phyloP scores from a whole-genome alignment of 179 eudicot genomes.

The Monotropa hypopitys region DNA sequence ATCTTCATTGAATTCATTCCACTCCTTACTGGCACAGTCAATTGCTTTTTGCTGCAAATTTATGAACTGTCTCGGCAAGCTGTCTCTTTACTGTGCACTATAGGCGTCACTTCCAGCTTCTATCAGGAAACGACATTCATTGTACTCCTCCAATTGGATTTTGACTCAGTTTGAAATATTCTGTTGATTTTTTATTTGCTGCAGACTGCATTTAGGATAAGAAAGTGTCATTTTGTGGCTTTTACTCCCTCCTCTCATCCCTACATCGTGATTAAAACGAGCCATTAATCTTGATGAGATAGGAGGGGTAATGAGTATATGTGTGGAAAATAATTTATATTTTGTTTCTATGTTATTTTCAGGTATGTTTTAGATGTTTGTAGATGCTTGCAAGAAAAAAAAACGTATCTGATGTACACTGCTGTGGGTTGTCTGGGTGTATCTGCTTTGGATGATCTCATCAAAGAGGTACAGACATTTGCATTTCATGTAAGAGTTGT shows the following conservation, averaged over 20 bases:
- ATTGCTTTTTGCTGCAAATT: not conserved
- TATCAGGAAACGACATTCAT: not conserved
- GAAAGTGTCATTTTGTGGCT: not conserved
- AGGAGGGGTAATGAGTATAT: not conserved
- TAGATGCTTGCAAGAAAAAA: constrained; percentile 59
- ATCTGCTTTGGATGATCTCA: constrained; percentile 67
- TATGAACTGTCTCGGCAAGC: not conserved
- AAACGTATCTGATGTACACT: constrained; percentile 62
- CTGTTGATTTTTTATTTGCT: not conserved
- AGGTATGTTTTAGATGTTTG: constrained; percentile 75
- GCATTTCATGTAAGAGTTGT: not conserved
- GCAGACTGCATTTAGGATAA: not conserved
- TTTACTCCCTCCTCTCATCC: not conserved
- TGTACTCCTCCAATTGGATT: not conserved
- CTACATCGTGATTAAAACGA: not conserved
- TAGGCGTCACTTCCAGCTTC: not conserved
- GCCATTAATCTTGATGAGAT: not conserved
- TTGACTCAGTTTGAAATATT: not conserved
- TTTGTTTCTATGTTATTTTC: constrained; percentile 13
- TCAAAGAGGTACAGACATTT: constrained; percentile 60
- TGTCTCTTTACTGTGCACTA: not conserved
- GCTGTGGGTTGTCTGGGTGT: constrained; percentile 84
- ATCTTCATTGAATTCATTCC: not conserved
- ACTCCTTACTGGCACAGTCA: not conserved
- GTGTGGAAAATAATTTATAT: not conserved